These are phyloP conservation scores for Cucurbita ficifolia DNA, from an alignment of 306 rosid genomes.

Conservation along the genomic window DNA sequence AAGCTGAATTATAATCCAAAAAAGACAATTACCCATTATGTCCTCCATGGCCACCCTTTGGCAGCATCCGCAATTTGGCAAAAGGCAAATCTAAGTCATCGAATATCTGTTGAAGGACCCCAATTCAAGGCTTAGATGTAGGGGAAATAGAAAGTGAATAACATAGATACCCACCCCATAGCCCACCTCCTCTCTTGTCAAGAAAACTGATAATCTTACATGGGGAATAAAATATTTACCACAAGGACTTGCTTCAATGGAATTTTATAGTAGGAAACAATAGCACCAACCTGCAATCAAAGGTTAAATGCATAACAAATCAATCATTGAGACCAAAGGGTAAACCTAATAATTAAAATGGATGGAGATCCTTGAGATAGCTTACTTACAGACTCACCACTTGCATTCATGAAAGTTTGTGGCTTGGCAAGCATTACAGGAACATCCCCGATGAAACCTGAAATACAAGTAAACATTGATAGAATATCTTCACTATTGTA, in stretches of 20 bases:
- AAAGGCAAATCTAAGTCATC: slow-evolving; percentile 93
- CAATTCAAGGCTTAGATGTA: neutral
- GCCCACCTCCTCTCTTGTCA: neutral
- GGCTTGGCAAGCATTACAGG: slow-evolving; percentile 87
- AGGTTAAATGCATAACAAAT: slow-evolving; percentile 15
- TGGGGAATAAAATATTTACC: slow-evolving; percentile 21
- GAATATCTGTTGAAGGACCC: slow-evolving; percentile 38
- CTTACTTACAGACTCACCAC: slow-evolving; percentile 96
- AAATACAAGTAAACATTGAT: neutral
- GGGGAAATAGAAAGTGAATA: neutral
- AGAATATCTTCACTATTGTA: neutral
- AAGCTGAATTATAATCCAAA: slow-evolving; percentile 2
- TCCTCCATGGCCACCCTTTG: slow-evolving; percentile 99
- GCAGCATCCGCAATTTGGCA: slow-evolving; percentile 68
- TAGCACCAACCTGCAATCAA: slow-evolving; percentile 64
- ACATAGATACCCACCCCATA: neutral
- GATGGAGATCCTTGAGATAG: slow-evolving; percentile 14
- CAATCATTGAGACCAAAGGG: slow-evolving; percentile 12
- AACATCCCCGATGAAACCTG: slow-evolving; percentile 67
- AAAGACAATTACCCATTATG: slow-evolving; percentile 61
- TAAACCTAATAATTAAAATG: slow-evolving; percentile 5
- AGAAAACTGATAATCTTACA: neutral
- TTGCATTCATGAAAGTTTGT: slow-evolving; percentile 80
- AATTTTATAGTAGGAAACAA: slow-evolving; percentile 78
- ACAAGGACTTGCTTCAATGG: slow-evolving; percentile 86